A percentile compares a stretch with the other conserved stretches of the same genome.
These are phyloP conservation scores for Argentina anserina DNA, from an alignment of 306 rosid genomes.

Conservation along the genomic window DNA sequence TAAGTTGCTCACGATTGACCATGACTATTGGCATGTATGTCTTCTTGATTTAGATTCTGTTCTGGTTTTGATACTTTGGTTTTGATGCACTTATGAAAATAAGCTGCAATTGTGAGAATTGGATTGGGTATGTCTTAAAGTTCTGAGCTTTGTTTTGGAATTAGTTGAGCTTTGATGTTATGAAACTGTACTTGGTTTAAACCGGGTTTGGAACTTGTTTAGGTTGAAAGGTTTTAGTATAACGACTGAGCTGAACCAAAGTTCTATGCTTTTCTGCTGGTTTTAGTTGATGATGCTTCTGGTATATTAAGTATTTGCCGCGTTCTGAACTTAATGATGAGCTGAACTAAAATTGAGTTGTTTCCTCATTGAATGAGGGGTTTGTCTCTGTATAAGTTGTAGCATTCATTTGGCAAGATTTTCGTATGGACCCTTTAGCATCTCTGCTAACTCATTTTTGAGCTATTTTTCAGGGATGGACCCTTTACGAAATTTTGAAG, in stretches of 20 bases:
- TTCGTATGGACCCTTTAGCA: no score
- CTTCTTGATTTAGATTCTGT: neutral
- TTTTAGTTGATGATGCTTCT: neutral
- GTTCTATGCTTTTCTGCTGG: neutral
- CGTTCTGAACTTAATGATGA: neutral
- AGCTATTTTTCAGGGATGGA: slow-evolving; percentile 77
- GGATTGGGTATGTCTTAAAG: neutral
- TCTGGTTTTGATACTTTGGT: neutral
- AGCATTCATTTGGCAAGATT: no score
- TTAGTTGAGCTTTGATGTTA: neutral
- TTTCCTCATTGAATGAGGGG: neutral
- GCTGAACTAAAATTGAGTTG: neutral
- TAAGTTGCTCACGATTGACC: slow-evolving; percentile 81
- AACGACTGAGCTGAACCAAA: neutral
- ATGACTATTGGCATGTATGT: slow-evolving; percentile 92
- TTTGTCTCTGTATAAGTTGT: neutral
- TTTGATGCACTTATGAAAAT: neutral
- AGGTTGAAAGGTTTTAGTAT: neutral
- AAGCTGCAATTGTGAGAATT: neutral
- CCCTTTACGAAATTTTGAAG: slow-evolving; percentile 81
- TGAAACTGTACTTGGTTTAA: neutral
- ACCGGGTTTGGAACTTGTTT: neutral
- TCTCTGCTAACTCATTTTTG: slow-evolving; percentile 13
- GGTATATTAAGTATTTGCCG: neutral
- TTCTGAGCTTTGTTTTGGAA: neutral